These are phyloP conservation scores for Cinnamomum micranthum DNA, from an alignment of 164 flowering plant genomes.

Conservation along the genomic window DNA sequence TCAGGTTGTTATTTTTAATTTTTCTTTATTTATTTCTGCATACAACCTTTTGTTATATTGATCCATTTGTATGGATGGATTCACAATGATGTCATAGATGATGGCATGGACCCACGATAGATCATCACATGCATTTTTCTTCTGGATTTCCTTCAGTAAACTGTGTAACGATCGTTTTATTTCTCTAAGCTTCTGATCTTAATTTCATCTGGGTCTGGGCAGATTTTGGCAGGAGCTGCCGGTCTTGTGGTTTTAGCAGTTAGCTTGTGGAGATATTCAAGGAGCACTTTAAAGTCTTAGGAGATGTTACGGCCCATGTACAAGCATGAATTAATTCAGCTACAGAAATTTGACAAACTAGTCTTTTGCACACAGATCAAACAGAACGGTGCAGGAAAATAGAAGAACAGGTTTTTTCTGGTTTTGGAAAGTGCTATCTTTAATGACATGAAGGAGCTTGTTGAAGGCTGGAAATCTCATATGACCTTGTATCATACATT, in stretches of 20 bases:
- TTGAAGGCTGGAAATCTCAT: background rate
- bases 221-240: constrained; percentile 58
- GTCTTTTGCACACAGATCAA: background rate
- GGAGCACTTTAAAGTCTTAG: constrained; percentile 31
- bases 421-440: background rate
- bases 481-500: background rate
- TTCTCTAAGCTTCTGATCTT: background rate
- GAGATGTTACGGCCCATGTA: background rate
- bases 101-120: no score
- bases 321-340: background rate
- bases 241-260: constrained; percentile 42
- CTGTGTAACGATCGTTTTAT: background rate
- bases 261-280: constrained; percentile 62
- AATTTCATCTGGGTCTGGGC: constrained; percentile 11
- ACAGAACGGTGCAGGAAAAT: no score
- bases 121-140: no score
- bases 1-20: no score
- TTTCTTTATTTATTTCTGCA: no score
- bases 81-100: no score
- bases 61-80: no score
- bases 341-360: background rate
- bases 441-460: background rate
- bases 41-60: no score
- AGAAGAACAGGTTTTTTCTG: no score
- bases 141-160: background rate